A percentile compares a stretch with the other conserved stretches of the same genome.
Conservation (phyloP, 139 green algal species). For the Auxenochlorella pyrenoidosa region DNA sequence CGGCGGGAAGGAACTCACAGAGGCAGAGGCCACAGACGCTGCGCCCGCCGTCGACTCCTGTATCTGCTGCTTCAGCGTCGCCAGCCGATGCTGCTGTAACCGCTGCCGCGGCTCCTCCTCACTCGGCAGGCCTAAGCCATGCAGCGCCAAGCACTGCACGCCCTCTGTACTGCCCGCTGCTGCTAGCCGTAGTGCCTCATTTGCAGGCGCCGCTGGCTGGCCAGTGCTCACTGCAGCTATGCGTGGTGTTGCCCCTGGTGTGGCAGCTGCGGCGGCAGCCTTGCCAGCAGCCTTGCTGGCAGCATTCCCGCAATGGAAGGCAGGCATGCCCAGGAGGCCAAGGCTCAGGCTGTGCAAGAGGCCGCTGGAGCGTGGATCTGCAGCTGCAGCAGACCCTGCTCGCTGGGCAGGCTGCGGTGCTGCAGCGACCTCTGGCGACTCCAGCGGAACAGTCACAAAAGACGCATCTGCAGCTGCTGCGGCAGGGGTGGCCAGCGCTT, state of each 20-base stretch:
- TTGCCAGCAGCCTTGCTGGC: not conserved
- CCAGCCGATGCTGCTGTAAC: not conserved
- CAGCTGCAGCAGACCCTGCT: not conserved
- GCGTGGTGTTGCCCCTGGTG: not conserved
- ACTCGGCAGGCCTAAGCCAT: not conserved
- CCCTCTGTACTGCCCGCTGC: not conserved
- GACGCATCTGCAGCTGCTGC: not conserved
- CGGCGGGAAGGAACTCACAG: not conserved
- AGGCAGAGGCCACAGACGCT: not conserved
- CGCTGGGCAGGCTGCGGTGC: not conserved
- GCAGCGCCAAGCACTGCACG: not conserved
- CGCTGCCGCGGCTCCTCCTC: not conserved
- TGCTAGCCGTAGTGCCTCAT: not conserved
- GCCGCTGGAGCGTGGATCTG: not conserved
- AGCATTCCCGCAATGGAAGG: not conserved
- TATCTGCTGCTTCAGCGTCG: not conserved
- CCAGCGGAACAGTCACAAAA: conserved; percentile 2
- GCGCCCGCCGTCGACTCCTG: not conserved
- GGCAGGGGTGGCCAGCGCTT: not conserved
- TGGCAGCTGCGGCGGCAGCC: not conserved
- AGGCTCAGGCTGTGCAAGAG: not conserved
- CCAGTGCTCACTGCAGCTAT: conserved; percentile 3
- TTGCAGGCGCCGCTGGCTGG: not conserved
- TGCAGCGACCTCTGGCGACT: not conserved
- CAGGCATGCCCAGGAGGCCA: not conserved